Percentiles rank a stretch among this genome's conserved stretches.
These are phyloP conservation scores for Sarocladium strictum DNA, from an alignment of 2,329 filamentous ascomycete species.

Conservation along the genomic window DNA sequence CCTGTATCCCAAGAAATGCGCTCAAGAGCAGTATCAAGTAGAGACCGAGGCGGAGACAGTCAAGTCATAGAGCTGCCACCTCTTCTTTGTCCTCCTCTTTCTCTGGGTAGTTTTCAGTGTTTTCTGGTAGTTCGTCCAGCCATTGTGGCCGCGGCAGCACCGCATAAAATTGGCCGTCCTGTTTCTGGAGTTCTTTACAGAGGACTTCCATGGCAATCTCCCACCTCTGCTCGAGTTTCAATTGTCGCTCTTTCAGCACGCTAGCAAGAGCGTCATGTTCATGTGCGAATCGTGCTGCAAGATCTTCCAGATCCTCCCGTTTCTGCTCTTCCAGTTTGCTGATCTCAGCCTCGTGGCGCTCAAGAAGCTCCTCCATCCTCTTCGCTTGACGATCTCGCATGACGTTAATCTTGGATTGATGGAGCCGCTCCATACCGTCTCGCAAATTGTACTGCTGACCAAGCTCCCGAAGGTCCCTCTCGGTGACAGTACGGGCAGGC, in stretches of 20 bases:
- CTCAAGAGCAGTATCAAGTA: neutral
- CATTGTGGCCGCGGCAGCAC: constrained; percentile 25
- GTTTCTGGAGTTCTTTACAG: constrained; percentile 44
- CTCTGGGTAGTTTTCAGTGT: neutral
- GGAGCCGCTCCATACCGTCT: constrained; percentile 52
- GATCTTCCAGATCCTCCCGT: constrained; percentile 40
- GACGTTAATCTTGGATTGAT: constrained; percentile 57
- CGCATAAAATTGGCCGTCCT: constrained; percentile 37
- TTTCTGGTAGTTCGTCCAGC: constrained; percentile 17
- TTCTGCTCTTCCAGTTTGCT: constrained; percentile 38
- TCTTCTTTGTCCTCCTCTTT: neutral
- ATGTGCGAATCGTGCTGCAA: constrained; percentile 39
- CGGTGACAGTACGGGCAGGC: constrained; percentile 49
- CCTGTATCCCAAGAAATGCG: neutral
- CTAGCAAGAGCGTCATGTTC: constrained; percentile 44
- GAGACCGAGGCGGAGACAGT: neutral
- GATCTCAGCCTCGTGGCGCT: constrained; percentile 48
- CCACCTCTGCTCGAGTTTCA: constrained; percentile 45
- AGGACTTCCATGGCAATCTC: constrained; percentile 45
- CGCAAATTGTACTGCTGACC: constrained; percentile 55
- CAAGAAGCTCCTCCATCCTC: constrained; percentile 52
- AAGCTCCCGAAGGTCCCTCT: constrained; percentile 52
- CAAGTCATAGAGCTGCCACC: neutral
- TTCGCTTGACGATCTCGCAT: constrained; percentile 59
- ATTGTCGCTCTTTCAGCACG: constrained; percentile 39